Percentiles rank a stretch among this genome's conserved stretches.
Evolutionary conservation across 305 asterid species (phyloP).

Genomic region (Nicotiana rustica): DNA sequence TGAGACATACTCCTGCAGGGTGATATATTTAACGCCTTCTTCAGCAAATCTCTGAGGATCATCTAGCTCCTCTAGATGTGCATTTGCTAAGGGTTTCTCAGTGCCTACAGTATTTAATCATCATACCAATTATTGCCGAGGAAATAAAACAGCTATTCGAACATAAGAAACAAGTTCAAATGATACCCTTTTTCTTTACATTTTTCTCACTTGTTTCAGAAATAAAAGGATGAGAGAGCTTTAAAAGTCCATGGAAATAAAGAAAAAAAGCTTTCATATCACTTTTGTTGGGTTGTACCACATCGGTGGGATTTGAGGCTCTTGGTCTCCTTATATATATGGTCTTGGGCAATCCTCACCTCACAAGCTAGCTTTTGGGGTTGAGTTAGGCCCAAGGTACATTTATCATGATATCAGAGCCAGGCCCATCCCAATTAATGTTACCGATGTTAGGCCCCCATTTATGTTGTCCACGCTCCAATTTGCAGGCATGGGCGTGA

Average conservation of each 20-base stretch:
- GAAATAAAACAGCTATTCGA: constrained; percentile 32
- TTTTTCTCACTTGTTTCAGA: constrained; percentile 1
- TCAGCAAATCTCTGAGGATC: constrained; percentile 63
- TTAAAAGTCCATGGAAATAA: constrained; percentile 11
- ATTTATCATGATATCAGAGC: no score
- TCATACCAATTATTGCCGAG: constrained; percentile 8
- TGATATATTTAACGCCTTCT: constrained; percentile 59
- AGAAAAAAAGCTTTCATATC: background rate
- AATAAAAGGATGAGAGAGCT: constrained; percentile 19
- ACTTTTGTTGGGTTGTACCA: background rate
- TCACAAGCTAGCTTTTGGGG: no score
- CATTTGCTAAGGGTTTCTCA: constrained; percentile 57
- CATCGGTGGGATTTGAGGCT: no score
- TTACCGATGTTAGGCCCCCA: no score
- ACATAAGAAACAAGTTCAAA: constrained; percentile 30
- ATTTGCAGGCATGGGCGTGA: no score
- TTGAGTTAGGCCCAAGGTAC: no score
- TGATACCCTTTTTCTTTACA: constrained; percentile 15
- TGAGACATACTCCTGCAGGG: constrained; percentile 74
- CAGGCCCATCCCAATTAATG: no score
- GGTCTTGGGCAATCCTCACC: no score
- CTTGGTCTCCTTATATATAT: no score
- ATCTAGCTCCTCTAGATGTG: constrained; percentile 63
- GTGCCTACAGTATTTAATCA: constrained; percentile 45
- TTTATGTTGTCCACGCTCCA: no score